phyloP scores from a whole-genome alignment of 805 yeast genomes.

The Zygosaccharomyces rouxii region DNA sequence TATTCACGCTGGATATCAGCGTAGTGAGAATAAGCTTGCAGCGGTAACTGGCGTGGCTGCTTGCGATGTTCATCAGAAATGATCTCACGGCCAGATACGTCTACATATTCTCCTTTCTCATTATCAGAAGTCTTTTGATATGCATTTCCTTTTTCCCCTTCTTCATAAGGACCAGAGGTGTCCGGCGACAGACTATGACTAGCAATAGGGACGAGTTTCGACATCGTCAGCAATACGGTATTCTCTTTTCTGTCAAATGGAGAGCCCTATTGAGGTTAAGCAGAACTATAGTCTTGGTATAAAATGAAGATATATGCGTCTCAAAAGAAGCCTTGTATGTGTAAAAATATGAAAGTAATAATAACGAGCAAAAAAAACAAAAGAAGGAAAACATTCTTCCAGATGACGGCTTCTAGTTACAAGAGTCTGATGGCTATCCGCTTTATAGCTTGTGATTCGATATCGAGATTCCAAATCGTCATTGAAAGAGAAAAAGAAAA shows the following conservation, averaged over 20 bases:
- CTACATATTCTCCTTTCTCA: constrained; percentile 11
- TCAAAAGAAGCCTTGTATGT: too few species aligned
- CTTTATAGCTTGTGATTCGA: too few species aligned
- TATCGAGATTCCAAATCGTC: too few species aligned
- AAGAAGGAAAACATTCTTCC: too few species aligned
- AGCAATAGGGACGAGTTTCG: constrained; percentile 10
- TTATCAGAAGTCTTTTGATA: background rate
- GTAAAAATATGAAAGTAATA: too few species aligned
- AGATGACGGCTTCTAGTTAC: too few species aligned
- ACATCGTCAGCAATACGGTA: constrained; percentile 1
- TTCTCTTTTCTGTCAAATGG: background rate
- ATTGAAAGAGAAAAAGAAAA: too few species aligned
- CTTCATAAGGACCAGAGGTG: constrained; percentile 1
- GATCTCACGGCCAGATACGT: constrained; percentile 12
- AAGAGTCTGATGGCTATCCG: too few species aligned
- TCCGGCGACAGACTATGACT: constrained; percentile 5
- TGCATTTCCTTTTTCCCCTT: constrained; percentile 1
- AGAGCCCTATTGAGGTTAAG: background rate
- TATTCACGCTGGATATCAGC: constrained; percentile 15
- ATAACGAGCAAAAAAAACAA: too few species aligned
- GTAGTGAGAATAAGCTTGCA: constrained; percentile 13
- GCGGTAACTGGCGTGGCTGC: constrained; percentile 7
- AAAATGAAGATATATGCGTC: too few species aligned
- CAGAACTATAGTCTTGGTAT: background rate
- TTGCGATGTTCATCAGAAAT: constrained; percentile 8